phyloP scores from a whole-genome alignment of 495 filamentous ascomycete species.

The Copromyces sp. region DNA sequence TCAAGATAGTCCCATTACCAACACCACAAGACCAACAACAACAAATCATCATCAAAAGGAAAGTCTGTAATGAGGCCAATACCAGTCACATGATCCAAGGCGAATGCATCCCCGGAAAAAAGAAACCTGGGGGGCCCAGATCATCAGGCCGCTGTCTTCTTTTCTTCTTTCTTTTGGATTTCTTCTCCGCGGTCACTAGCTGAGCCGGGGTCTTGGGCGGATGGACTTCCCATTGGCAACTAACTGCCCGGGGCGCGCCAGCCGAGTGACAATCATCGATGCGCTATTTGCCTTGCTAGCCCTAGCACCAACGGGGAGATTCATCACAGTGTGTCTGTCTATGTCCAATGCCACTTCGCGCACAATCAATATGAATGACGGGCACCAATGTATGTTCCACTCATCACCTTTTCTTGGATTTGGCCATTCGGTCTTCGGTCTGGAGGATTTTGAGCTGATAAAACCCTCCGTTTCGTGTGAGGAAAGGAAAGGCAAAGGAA shows the following conservation, averaged over 20 bases:
- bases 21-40: not conserved
- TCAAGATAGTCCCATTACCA: not conserved
- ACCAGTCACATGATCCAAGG: not conserved
- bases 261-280: not conserved
- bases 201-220: not conserved
- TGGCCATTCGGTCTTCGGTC: not conserved
- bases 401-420: not conserved
- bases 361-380: not conserved
- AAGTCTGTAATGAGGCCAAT: not conserved
- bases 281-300: not conserved
- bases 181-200: not conserved
- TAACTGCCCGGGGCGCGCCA: not conserved
- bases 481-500: not conserved
- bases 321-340: not conserved
- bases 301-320: not conserved
- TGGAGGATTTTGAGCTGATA: not conserved
- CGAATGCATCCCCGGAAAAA: not conserved
- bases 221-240: not conserved
- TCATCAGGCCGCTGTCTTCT: not conserved
- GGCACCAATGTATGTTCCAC: not conserved
- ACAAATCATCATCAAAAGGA: not conserved
- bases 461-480: not conserved
- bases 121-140: not conserved
- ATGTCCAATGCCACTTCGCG: not conserved
- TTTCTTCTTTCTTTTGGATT: not conserved